Conservation (phyloP, 148 eudicot species). For the Cornus kousa region DNA sequence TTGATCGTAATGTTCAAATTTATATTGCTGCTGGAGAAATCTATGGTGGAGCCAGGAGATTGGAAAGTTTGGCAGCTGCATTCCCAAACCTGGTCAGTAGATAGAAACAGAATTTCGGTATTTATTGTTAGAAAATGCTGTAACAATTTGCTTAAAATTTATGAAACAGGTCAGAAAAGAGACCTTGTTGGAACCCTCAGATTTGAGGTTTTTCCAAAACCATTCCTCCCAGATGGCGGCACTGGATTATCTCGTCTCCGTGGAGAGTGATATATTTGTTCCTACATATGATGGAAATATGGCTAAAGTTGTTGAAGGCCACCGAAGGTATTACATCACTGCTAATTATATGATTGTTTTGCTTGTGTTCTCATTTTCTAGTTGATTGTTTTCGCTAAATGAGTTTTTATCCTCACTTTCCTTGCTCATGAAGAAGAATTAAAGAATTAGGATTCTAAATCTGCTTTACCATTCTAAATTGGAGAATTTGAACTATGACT, state of each 20-base stretch:
- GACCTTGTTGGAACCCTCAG: slow-evolving; percentile 53
- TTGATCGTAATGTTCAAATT: slow-evolving; percentile 56
- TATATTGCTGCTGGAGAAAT: slow-evolving; percentile 75
- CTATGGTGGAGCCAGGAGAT: slow-evolving; percentile 61
- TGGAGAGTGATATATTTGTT: slow-evolving; percentile 74
- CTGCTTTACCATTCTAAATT: too few relatives aligned
- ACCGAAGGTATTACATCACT: slow-evolving; percentile 54
- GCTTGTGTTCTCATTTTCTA: background rate
- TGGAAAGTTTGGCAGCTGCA: slow-evolving; percentile 51
- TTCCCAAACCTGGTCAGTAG: slow-evolving; percentile 70
- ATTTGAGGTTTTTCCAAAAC: slow-evolving; percentile 60
- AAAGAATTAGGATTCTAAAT: too few relatives aligned
- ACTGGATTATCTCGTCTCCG: slow-evolving; percentile 63
- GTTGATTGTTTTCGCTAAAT: background rate
- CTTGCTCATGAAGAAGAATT: too few relatives aligned
- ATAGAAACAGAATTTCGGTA: background rate
- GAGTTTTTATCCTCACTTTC: too few relatives aligned
- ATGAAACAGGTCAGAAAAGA: slow-evolving; percentile 67
- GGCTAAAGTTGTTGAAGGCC: slow-evolving; percentile 88
- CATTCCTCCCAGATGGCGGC: slow-evolving; percentile 87
- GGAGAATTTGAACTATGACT: too few relatives aligned
- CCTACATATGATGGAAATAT: slow-evolving; percentile 84
- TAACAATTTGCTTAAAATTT: slow-evolving; percentile 5
- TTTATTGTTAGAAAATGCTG: background rate
- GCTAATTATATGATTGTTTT: background rate